Conservation (phyloP, 108 stramenopile genomes). For the Stephanodiscus triporus region DNA sequence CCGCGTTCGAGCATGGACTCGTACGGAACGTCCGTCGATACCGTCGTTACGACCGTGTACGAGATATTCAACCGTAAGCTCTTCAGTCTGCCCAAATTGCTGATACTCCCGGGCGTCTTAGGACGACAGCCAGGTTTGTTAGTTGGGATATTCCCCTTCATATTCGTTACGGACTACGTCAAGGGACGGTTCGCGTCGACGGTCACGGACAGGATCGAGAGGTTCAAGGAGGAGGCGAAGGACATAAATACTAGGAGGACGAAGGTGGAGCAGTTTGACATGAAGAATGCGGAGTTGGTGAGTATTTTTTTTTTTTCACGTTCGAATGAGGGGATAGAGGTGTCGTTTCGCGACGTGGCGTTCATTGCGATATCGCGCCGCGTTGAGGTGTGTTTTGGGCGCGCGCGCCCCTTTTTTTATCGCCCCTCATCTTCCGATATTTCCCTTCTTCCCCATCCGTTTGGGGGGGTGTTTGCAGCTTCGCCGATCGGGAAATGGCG, state of each 20-base stretch:
- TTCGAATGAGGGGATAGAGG: too few relatives aligned
- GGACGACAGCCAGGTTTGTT: constrained; percentile 70
- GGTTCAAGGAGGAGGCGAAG: constrained; percentile 70
- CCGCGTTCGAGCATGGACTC: constrained; percentile 66
- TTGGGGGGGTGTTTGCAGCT: not conserved
- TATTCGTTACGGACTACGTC: constrained; percentile 73
- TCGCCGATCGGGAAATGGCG: constrained; percentile 62
- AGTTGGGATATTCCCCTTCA: constrained; percentile 80
- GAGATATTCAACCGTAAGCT: constrained; percentile 86
- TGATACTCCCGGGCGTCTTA: constrained; percentile 81
- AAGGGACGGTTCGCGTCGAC: constrained; percentile 71
- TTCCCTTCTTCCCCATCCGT: not conserved
- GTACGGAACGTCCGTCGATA: constrained; percentile 74
- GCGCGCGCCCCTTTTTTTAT: not conserved
- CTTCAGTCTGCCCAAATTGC: constrained; percentile 83
- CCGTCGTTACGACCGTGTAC: constrained; percentile 65
- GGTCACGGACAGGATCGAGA: constrained; percentile 75
- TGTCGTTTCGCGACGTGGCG: not conserved
- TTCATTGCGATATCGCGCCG: too few relatives aligned
- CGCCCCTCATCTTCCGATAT: not conserved
- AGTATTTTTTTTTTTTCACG: constrained; percentile 34
- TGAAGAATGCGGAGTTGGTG: constrained; percentile 87
- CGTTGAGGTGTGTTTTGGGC: too few relatives aligned
- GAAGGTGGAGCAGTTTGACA: constrained; percentile 88
- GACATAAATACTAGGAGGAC: constrained; percentile 60